Evolutionary conservation across 768 basidiomycete genomes (phyloP), one percentile per base, ranked within the genome.

Genomic region (Suillus weaverae): DNA sequence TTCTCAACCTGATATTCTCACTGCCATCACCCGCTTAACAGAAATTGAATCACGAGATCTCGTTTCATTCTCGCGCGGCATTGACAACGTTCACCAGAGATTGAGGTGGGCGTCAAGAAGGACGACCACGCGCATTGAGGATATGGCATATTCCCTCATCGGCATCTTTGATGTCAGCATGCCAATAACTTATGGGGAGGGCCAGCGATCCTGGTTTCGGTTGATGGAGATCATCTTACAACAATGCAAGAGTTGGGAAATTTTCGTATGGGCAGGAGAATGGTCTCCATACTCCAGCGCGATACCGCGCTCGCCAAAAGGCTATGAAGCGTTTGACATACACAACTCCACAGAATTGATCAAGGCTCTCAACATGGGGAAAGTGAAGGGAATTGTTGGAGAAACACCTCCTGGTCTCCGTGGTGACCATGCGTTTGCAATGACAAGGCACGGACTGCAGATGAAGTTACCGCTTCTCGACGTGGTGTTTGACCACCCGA

Each of bases 91-190:
- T 39, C 62, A 64, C 7, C 70, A 72, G 55, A 70, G 66, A 36
- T 69, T 73, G 66, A 39, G 7, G 3, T 73, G 72, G 74, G 71
- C 71, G 5, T 70, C 74, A 13, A 64, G 67, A 38, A 66, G 74
- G 39, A 69, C 38, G 44, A 74, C 73, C 30, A 70, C 68, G 4
- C 66, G 67, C 36, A 56, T 64, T 14, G 73, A 75, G 55, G 73
- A 75, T 46, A 33, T 36, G 8, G 70, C 74, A 14, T 75, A 74
- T 48, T 70, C 62, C 2, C 66, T 75, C 20, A 62, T 74, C 7
- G 70, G 70, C 20, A 18, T 73, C 16, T 72, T 74, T 55, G 63
- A 72, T 26, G 63, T 70, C 59, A 68, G 63, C 22, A 53, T 75
- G 9, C 64, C 73, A 2, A 64, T 75, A 9, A 61, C 65, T 1